A percentile compares a stretch with the other conserved stretches of the same genome.
Evolutionary conservation across 768 basidiomycete species (phyloP).

Genomic region (Podaxis mareebaensis): DNA sequence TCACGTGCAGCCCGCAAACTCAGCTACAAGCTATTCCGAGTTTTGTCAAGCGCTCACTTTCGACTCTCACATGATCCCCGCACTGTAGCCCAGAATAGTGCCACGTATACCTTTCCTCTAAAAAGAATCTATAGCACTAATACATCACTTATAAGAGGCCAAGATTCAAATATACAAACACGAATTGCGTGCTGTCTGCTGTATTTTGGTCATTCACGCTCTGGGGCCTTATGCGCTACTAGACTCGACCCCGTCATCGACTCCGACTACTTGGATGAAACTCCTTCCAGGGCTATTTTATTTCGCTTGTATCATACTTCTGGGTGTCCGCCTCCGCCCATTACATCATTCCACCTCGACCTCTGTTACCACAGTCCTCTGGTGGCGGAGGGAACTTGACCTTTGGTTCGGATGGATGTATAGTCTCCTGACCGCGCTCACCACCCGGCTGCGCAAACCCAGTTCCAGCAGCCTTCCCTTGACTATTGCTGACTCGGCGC

Average conservation of each 20-base stretch:
- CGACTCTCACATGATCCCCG: not conserved
- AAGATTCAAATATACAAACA: not conserved
- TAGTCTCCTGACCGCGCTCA: not conserved
- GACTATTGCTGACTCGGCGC: not conserved
- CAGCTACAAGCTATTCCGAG: not conserved
- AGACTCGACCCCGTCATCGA: too few species aligned
- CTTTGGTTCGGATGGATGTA: slow-evolving; percentile 8
- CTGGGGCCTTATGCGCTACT: not conserved
- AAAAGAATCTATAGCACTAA: not conserved
- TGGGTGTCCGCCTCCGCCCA: slow-evolving; percentile 19
- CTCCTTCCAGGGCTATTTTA: slow-evolving; percentile 20
- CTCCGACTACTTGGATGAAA: slow-evolving; percentile 12
- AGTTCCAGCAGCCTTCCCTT: not conserved
- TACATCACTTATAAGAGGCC: not conserved
- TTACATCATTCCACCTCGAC: slow-evolving; percentile 6
- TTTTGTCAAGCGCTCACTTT: not conserved
- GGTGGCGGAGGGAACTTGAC: slow-evolving; percentile 11
- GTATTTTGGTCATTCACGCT: not conserved
- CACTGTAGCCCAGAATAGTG: not conserved
- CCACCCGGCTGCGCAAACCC: slow-evolving; percentile 6
- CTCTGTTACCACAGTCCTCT: slow-evolving; percentile 1
- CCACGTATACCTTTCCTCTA: slow-evolving; percentile 6
- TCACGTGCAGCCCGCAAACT: not conserved
- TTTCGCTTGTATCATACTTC: slow-evolving; percentile 20
- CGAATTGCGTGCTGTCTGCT: not conserved